These are phyloP conservation scores for Citrus mangshanensis DNA, from an alignment of 345 rosid genomes.

Conservation along the genomic window DNA sequence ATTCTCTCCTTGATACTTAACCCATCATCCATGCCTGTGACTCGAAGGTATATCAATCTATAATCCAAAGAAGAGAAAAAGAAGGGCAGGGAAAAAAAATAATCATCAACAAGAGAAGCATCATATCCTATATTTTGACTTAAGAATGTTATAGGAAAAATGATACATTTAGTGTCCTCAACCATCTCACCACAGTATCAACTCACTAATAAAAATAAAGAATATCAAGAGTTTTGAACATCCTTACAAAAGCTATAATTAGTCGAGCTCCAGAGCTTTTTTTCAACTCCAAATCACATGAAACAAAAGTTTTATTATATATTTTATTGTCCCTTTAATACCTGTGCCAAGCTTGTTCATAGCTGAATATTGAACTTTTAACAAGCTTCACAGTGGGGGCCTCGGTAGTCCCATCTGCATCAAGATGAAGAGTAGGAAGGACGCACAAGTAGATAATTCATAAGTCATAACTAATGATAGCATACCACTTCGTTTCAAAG, in stretches of 20 bases:
- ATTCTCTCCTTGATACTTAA: constrained; percentile 84
- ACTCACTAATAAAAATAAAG: background rate
- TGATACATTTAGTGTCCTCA: background rate
- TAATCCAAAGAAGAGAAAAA: constrained; percentile 22
- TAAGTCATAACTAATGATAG: constrained; percentile 13
- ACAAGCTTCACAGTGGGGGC: constrained; percentile 66
- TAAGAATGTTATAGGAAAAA: background rate
- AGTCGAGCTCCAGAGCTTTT: background rate
- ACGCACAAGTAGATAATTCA: constrained; percentile 11
- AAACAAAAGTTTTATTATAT: constrained; percentile 2
- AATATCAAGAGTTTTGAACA: background rate
- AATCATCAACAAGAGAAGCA: background rate
- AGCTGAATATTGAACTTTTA: constrained; percentile 91
- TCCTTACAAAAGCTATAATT: background rate
- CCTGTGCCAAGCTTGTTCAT: constrained; percentile 99
- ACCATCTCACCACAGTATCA: constrained; percentile 1
- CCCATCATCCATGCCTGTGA: constrained; percentile 93
- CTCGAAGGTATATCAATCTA: constrained; percentile 86
- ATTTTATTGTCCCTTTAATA: constrained; percentile 23
- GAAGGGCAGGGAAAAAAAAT: background rate
- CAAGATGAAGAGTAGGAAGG: constrained; percentile 26
- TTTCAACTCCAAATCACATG: background rate
- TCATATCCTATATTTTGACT: background rate
- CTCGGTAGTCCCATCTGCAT: constrained; percentile 64
- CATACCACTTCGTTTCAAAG: constrained; percentile 78